Conservation (phyloP, 2,329 filamentous ascomycete species). For the Phoma sp. region DNA sequence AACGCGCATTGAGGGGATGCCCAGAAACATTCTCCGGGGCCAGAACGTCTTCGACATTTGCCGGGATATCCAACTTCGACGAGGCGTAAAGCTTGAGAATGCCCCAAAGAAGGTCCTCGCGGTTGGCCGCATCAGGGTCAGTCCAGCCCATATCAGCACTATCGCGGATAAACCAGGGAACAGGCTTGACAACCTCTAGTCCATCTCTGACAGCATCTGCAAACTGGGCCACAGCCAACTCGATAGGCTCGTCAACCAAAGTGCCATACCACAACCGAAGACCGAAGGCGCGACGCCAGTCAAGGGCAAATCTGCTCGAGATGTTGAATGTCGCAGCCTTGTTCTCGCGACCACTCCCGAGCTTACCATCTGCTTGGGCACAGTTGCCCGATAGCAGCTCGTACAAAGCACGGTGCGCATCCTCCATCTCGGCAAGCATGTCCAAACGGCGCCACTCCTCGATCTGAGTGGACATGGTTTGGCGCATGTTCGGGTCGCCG, state of each 20-base stretch:
- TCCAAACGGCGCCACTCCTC: slow-evolving; percentile 83
- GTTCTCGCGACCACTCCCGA: slow-evolving; percentile 76
- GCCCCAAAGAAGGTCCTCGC: slow-evolving; percentile 85
- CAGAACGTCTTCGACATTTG: slow-evolving; percentile 70
- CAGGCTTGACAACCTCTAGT: slow-evolving; percentile 70
- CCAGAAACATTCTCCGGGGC: slow-evolving; percentile 78
- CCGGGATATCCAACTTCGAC: slow-evolving; percentile 53
- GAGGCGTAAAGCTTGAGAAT: slow-evolving; percentile 79
- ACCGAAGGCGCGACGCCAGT: slow-evolving; percentile 94
- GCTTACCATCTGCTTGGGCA: slow-evolving; percentile 80
- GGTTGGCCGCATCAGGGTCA: slow-evolving; percentile 62
- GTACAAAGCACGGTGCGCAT: slow-evolving; percentile 84
- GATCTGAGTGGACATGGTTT: slow-evolving; percentile 80
- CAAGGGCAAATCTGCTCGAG: slow-evolving; percentile 80
- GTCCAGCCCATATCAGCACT: slow-evolving; percentile 65
- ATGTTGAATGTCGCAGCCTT: slow-evolving; percentile 80
- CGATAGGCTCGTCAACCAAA: slow-evolving; percentile 69
- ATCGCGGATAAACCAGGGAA: slow-evolving; percentile 72
- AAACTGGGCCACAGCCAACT: slow-evolving; percentile 75
- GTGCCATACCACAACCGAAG: slow-evolving; percentile 89
- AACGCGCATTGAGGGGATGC: slow-evolving; percentile 73
- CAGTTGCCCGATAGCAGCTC: slow-evolving; percentile 88
- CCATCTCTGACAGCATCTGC: slow-evolving; percentile 73
- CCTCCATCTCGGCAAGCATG: slow-evolving; percentile 84
- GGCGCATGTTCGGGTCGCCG: slow-evolving; percentile 70